Conservation (phyloP, 345 rosid genomes). For the Capsella bursapastoris region DNA sequence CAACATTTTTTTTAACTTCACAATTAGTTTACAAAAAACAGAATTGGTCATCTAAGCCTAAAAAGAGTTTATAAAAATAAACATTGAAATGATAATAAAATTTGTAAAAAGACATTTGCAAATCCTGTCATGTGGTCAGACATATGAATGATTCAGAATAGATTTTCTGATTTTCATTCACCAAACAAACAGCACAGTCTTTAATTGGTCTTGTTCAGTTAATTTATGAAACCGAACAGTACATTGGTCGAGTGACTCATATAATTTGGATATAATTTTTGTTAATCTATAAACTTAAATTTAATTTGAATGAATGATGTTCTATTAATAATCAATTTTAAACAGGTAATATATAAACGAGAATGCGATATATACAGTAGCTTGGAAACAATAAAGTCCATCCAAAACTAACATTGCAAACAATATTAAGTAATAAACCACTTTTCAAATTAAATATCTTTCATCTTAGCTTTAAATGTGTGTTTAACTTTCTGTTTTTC, state of each 20-base stretch:
- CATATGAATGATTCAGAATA: too few relatives aligned
- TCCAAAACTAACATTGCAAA: background rate
- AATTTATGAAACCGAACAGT: conserved; percentile 6
- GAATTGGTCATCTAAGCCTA: too few relatives aligned
- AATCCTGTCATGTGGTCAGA: too few relatives aligned
- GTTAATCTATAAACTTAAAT: background rate
- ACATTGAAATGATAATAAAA: too few relatives aligned
- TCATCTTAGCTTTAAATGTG: conserved; percentile 20
- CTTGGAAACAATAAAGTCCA: background rate
- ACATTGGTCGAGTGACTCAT: background rate
- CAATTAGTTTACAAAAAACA: too few relatives aligned
- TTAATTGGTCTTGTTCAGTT: background rate
- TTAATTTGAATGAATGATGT: background rate
- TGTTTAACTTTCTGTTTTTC: background rate
- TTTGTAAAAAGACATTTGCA: too few relatives aligned
- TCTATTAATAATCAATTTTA: too few relatives aligned
- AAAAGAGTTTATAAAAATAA: too few relatives aligned
- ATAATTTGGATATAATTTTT: background rate
- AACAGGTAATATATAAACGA: background rate
- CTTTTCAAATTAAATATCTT: background rate
- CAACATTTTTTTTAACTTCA: too few relatives aligned
- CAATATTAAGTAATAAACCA: background rate
- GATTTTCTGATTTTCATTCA: too few relatives aligned
- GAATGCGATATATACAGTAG: background rate
- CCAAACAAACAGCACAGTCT: conserved; percentile 2